phyloP scores from a whole-genome alignment of 805 yeast genomes.

The Vanderwaltozyma tropicalis region DNA sequence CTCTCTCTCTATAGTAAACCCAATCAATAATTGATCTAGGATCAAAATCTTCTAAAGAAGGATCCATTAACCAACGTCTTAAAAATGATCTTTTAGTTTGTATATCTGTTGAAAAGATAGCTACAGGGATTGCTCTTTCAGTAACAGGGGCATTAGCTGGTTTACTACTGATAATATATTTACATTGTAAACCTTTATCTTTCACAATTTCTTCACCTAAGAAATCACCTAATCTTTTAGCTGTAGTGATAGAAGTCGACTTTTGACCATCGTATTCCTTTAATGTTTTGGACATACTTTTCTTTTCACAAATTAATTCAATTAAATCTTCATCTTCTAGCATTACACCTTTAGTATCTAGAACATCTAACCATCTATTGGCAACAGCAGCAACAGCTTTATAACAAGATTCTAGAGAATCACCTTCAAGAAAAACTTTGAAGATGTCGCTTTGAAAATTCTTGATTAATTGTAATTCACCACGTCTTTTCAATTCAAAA shows the following conservation, averaged over 20 bases:
- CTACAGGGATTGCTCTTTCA: slow-evolving; percentile 93
- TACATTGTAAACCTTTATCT: slow-evolving; percentile 92
- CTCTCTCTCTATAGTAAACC: slow-evolving; percentile 82
- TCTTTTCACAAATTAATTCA: slow-evolving; percentile 90
- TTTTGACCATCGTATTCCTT: slow-evolving; percentile 85
- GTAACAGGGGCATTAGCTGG: slow-evolving; percentile 87
- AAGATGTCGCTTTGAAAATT: slow-evolving; percentile 93
- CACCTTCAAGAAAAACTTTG: slow-evolving; percentile 81
- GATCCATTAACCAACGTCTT: slow-evolving; percentile 80
- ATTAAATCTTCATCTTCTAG: slow-evolving; percentile 90
- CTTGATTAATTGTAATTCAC: slow-evolving; percentile 86
- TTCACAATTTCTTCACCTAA: slow-evolving; percentile 94
- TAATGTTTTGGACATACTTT: slow-evolving; percentile 86
- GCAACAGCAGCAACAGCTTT: slow-evolving; percentile 86
- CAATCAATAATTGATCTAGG: slow-evolving; percentile 87
- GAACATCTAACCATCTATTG: slow-evolving; percentile 88
- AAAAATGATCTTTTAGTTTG: slow-evolving; percentile 60
- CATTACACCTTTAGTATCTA: slow-evolving; percentile 77
- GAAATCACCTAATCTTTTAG: slow-evolving; percentile 84
- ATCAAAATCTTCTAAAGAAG: slow-evolving; percentile 67
- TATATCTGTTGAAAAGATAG: slow-evolving; percentile 79
- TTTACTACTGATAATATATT: slow-evolving; percentile 75
- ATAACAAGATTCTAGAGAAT: slow-evolving; percentile 68
- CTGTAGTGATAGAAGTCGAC: slow-evolving; percentile 93
- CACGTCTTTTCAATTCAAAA: slow-evolving; percentile 91